These are phyloP conservation scores for Jamesozyma spencerorum DNA, from an alignment of 805 yeast species.

Conservation along the genomic window DNA sequence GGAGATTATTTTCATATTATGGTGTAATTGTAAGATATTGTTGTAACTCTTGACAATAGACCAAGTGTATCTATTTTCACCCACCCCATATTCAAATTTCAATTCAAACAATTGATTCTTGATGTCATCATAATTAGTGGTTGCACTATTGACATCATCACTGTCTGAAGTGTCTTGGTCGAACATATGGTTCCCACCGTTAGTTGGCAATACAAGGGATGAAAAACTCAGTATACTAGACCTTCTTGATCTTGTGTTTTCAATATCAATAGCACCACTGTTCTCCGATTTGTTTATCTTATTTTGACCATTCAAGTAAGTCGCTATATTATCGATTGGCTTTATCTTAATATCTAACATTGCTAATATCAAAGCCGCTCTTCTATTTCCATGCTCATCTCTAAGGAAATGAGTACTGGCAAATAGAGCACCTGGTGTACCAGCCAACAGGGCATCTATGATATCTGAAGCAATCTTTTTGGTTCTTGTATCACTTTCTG, in stretches of 20 bases:
- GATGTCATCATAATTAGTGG: not conserved
- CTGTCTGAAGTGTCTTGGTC: not conserved
- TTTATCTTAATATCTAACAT: constrained; percentile 56
- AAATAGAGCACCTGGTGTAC: constrained; percentile 65
- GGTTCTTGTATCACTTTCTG: constrained; percentile 8
- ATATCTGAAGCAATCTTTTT: constrained; percentile 34
- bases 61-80: constrained; percentile 73
- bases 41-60: constrained; percentile 59
- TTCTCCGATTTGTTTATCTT: not conserved
- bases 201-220: not conserved
- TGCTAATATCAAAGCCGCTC: constrained; percentile 76
- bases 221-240: constrained; percentile 4
- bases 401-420: constrained; percentile 64
- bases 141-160: not conserved
- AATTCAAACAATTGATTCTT: constrained; percentile 36
- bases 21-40: constrained; percentile 65
- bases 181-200: not conserved
- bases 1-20: constrained; percentile 48
- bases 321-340: constrained; percentile 30
- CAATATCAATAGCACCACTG: not conserved
- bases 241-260: constrained; percentile 2
- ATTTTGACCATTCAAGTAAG: constrained; percentile 2
- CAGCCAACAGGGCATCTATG: constrained; percentile 48
- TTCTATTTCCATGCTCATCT: constrained; percentile 65
- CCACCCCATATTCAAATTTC: constrained; percentile 87